These are phyloP conservation scores for Heteromeles arbutifolia DNA, from an alignment of 306 rosid genomes.

Conservation along the genomic window DNA sequence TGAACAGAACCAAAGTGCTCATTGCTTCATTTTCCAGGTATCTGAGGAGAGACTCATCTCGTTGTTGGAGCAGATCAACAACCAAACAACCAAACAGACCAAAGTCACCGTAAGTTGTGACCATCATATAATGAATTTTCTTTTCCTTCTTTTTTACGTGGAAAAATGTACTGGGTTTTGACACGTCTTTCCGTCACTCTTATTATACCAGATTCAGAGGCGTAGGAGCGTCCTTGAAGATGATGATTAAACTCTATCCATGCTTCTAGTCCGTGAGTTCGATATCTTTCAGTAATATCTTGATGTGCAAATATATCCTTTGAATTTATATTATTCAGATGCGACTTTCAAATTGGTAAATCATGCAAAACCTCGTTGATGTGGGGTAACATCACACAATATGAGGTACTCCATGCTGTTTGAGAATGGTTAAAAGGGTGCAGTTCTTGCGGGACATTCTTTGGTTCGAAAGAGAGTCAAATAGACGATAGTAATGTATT, in stretches of 20 bases:
- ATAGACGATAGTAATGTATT: too few species aligned
- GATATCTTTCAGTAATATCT: not conserved
- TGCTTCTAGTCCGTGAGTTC: not conserved
- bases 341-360: not conserved
- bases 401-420: too few species aligned
- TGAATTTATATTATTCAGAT: not conserved
- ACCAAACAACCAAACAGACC: conserved; percentile 79
- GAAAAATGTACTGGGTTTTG: not conserved
- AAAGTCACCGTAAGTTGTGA: conserved; percentile 78
- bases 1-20: conserved; percentile 1
- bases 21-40: conserved; percentile 43
- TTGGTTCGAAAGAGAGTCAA: too few species aligned
- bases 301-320: not conserved
- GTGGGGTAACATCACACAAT: too few species aligned
- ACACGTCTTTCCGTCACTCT: not conserved
- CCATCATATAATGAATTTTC: not conserved
- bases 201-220: conserved; percentile 72
- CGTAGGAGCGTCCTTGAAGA: conserved; percentile 95
- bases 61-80: conserved; percentile 91
- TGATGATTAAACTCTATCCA: conserved; percentile 45
- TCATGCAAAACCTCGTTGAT: not conserved
- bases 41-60: conserved; percentile 92
- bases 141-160: not conserved
- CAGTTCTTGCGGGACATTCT: too few species aligned
- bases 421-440: too few species aligned